Base-by-base conservation (phyloP, 331 rosid species). In the Quercus phellos region DNA sequence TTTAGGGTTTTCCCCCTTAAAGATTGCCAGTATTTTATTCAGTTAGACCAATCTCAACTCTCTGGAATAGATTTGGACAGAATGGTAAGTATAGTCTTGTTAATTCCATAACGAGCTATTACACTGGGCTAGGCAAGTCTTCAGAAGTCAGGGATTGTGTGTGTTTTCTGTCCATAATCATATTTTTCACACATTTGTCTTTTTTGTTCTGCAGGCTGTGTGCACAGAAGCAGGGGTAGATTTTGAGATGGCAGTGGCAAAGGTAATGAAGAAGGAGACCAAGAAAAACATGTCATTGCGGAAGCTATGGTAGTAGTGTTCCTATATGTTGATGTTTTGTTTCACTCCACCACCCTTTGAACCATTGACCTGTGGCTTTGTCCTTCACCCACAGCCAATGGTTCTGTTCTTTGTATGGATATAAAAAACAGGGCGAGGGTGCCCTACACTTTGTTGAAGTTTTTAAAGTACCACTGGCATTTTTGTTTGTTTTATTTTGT, bases 171-270 rank as follows among this genome's bases (percentile, higher is more conserved):
- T 56, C 3, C 24, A n/a, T 66, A 8, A 18, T 63, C 12, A 66
- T 29, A 32, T 32, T 66, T 11, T 30, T 17, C 12, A 22, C 38
- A 14, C 42, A 2, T 64, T 71, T 42, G 61, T 55, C 30, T 60
- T 74, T 59, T 61, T 27, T 13, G 68, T 4, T 51, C 30, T 55
- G 68, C 89, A 94, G 99, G 99, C 99, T 13, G 98, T 95, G n/a
- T 93, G 99, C 88, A 95, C 98, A 43, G 99, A 93, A 88, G 98
- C 99, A 3, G 99, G 99, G 24, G 93, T 95, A 82, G 99, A 95
- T 80, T 95, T 95, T 61, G 98, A 95, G 90, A 95, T 95, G 97
- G 99, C 96, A 3, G 99, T 95, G 68, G 99, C 98, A 58, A 95
- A 95, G 92, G 99, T 93, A 17, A 95, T 93, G 99, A 95, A 95